A percentile compares a stretch with the other conserved stretches of the same genome.
phyloP scores from a whole-genome alignment of 768 basidiomycete species.

The Mycena latifolia region DNA sequence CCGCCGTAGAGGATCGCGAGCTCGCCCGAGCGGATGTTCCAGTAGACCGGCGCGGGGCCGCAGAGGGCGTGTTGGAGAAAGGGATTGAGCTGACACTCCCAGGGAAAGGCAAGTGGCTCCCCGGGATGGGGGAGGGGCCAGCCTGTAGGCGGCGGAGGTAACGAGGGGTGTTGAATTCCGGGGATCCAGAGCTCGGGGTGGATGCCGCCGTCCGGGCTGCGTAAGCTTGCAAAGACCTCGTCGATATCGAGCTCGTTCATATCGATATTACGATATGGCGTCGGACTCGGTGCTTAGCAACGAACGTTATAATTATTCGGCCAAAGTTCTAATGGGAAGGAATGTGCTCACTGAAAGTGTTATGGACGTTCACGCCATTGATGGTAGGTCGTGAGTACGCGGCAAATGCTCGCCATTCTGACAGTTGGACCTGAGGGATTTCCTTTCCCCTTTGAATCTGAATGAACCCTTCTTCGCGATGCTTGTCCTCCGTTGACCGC shows the following conservation, averaged over 20 bases:
- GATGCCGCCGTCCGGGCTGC: slow-evolving; percentile 43
- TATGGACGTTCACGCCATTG: slow-evolving; percentile 29
- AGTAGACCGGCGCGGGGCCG: slow-evolving; percentile 58
- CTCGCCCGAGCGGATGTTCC: slow-evolving; percentile 55
- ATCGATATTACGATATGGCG: slow-evolving; percentile 19
- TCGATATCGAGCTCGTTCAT: slow-evolving; percentile 38
- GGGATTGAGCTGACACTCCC: slow-evolving; percentile 68
- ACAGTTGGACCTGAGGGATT: not conserved
- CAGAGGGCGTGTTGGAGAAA: slow-evolving; percentile 60
- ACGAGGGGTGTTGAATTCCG: slow-evolving; percentile 58
- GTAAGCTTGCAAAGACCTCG: slow-evolving; percentile 47
- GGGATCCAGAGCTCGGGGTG: slow-evolving; percentile 64
- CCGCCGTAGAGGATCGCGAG: slow-evolving; percentile 46
- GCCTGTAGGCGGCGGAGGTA: slow-evolving; percentile 61
- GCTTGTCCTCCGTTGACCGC: not conserved
- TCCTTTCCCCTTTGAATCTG: not conserved
- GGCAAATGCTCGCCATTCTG: slow-evolving; percentile 30
- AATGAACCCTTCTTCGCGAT: not conserved
- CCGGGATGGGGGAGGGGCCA: slow-evolving; percentile 58
- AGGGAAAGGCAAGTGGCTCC: slow-evolving; percentile 58
- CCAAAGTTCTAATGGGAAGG: too few species aligned
- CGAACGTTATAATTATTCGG: too few species aligned
- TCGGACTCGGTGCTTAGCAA: slow-evolving; percentile 30
- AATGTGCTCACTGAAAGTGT: slow-evolving; percentile 29
- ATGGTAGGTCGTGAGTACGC: slow-evolving; percentile 26